phyloP scores from a whole-genome alignment of 192 early-diverging fungal species.

The Podila horticola region DNA sequence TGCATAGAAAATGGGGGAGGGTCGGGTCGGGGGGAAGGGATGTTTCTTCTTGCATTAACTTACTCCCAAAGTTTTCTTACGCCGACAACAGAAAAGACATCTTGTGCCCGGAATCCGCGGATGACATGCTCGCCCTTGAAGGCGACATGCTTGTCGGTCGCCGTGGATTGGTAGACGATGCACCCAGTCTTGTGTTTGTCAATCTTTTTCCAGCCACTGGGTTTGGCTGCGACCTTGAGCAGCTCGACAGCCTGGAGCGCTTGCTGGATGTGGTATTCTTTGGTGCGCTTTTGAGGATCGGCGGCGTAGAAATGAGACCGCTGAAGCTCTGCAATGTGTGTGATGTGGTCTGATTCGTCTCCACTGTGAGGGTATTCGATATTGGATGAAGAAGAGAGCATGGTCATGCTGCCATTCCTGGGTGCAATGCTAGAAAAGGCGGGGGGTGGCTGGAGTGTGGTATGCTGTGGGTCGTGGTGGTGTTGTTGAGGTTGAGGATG shows the following conservation, averaged over 20 bases:
- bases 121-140: constrained; percentile 64
- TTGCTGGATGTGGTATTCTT: constrained; percentile 58
- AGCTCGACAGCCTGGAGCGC: constrained; percentile 58
- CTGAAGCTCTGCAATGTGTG: constrained; percentile 12
- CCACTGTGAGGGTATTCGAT: constrained; percentile 20
- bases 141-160: constrained; percentile 58
- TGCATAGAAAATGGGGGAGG: no score
- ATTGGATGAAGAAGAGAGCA: constrained; percentile 2
- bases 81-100: constrained; percentile 66
- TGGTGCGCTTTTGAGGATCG: constrained; percentile 45
- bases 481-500: background rate
- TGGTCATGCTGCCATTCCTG: background rate
- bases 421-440: background rate
- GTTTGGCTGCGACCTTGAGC: constrained; percentile 55
- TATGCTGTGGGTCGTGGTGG: constrained; percentile 2
- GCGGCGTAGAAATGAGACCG: constrained; percentile 24
- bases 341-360: constrained; percentile 36
- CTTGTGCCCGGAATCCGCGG: constrained; percentile 58
- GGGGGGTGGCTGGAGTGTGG: background rate
- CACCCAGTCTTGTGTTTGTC: constrained; percentile 63
- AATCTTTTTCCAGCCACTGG: constrained; percentile 62
- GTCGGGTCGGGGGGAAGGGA: no score
- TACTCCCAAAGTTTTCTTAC: constrained; percentile 68
- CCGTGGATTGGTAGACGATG: constrained; percentile 60
- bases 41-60: constrained; percentile 1